Conservation (phyloP, 179 eudicot species). For the Silene vulgaris region DNA sequence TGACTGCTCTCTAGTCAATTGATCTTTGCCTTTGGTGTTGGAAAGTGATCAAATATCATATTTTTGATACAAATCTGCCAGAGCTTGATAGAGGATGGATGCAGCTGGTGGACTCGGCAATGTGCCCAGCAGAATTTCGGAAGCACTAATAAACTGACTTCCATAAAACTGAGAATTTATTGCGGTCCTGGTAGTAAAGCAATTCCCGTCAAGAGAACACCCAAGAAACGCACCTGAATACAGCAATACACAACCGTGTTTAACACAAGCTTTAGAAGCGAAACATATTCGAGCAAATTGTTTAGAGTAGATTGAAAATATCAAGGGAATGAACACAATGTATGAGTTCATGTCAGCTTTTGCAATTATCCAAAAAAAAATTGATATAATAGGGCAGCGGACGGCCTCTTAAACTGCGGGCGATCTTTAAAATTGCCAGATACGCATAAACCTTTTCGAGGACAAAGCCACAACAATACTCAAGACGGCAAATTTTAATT, state of each 20-base stretch:
- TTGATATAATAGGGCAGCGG: too few relatives aligned
- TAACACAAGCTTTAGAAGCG: background rate
- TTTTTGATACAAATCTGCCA: conserved; percentile 50
- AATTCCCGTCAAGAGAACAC: conserved; percentile 62
- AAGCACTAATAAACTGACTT: conserved; percentile 44
- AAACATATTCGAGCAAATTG: background rate
- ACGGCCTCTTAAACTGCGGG: too few relatives aligned
- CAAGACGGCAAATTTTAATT: too few relatives aligned
- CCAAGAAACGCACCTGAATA: conserved; percentile 60
- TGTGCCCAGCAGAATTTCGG: conserved; percentile 53
- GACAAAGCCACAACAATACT: too few relatives aligned
- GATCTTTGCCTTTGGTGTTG: background rate
- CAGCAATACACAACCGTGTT: background rate
- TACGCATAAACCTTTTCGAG: too few relatives aligned
- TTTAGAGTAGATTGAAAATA: too few relatives aligned
- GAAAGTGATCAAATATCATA: conserved; percentile 28
- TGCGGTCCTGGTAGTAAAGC: conserved; percentile 45
- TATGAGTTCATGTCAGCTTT: too few relatives aligned
- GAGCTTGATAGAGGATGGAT: conserved; percentile 45
- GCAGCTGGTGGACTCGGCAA: conserved; percentile 72
- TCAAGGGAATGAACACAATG: too few relatives aligned
- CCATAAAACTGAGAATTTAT: conserved; percentile 66
- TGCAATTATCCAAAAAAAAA: too few relatives aligned
- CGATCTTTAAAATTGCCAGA: too few relatives aligned
- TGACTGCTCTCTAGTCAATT: background rate